Evolutionary conservation across 768 basidiomycete species (phyloP), one percentile per base, ranked within the genome.

Genomic region (Termitomyces bulborhizus): DNA sequence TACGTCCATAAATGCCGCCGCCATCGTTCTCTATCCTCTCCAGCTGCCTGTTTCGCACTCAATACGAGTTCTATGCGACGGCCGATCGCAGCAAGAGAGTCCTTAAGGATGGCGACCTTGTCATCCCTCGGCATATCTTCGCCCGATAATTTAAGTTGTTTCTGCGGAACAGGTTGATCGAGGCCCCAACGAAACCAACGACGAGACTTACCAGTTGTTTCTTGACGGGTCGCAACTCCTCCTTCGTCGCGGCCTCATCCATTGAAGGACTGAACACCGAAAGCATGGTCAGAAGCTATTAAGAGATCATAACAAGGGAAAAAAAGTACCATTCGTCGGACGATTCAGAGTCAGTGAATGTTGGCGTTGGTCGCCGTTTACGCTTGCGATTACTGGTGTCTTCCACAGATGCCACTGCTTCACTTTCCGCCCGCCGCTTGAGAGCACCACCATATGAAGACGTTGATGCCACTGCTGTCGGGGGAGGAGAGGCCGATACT

Each of bases 1-100:
- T 71, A 95, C 92, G 93, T 90, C 94, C 94, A 97, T n/a, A 95
- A 78, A 74, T 97, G 93, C 60, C 91, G 82, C 58, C 90, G 80
- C 94, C 93, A 97, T 67, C 90, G 78, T 66, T 88, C 86, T 18
- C 81, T 76, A 63, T 96, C 88, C 69, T 91, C 88, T 13, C 94
- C 93, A 41, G 82, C 80, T 4, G 84, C 80, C 59, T 83, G 79
- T 69, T 95, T 94, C 37, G 80, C 66, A 50, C 80, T 81, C 29
- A 96, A 77, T 2, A 98, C 92, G 42, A 71, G 68, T 63, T 97
- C 94, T 63, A 99, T 98, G 44, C 93, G 86, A 59, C 85, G 82
- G 36, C 97, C 97, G 55, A 99, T 97, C 9, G 90, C 90, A 55
- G 92, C 86, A 29, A 99, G 79, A 37, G 95, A 97, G 63, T 98